A percentile compares a stretch with the other conserved stretches of the same genome.
Evolutionary conservation across 2,329 filamentous ascomycete species (phyloP).

Genomic region (Verticillium dahliae): DNA sequence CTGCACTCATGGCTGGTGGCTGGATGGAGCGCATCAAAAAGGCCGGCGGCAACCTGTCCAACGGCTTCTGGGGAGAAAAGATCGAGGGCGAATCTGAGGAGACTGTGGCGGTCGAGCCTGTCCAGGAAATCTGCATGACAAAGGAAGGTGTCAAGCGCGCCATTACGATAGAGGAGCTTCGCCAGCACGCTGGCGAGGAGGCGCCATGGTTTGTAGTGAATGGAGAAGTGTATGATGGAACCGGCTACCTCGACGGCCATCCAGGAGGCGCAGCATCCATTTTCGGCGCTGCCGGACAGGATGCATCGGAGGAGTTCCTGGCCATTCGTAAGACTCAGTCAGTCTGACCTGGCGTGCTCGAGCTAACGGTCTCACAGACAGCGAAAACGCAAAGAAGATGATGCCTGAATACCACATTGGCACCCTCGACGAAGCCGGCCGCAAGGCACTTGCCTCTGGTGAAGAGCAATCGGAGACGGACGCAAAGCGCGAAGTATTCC

Average conservation of each 20-base stretch:
- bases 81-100: slow-evolving; percentile 43
- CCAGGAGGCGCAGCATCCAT: slow-evolving; percentile 86
- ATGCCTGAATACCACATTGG: slow-evolving; percentile 83
- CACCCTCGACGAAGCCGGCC: slow-evolving; percentile 56
- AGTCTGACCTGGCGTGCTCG: background rate
- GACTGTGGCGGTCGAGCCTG: slow-evolving; percentile 36
- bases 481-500: slow-evolving; percentile 53
- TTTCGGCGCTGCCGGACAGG: slow-evolving; percentile 70
- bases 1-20: slow-evolving; percentile 67
- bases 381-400: slow-evolving; percentile 87
- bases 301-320: slow-evolving; percentile 83
- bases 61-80: slow-evolving; percentile 80
- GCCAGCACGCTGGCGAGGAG: slow-evolving; percentile 56
- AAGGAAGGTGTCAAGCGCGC: slow-evolving; percentile 55
- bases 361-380: slow-evolving; percentile 51
- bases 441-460: slow-evolving; percentile 41
- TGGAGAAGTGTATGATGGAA: slow-evolving; percentile 85
- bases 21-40: slow-evolving; percentile 95
- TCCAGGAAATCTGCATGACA: slow-evolving; percentile 70
- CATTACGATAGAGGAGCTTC: slow-evolving; percentile 67
- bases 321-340: slow-evolving; percentile 68
- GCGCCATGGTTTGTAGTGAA: slow-evolving; percentile 84
- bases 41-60: slow-evolving; percentile 68
- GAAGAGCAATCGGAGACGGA: slow-evolving; percentile 27
- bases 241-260: slow-evolving; percentile 70